Evolutionary conservation across 768 basidiomycete species (phyloP).

Genomic region (Lentinula raphanica): DNA sequence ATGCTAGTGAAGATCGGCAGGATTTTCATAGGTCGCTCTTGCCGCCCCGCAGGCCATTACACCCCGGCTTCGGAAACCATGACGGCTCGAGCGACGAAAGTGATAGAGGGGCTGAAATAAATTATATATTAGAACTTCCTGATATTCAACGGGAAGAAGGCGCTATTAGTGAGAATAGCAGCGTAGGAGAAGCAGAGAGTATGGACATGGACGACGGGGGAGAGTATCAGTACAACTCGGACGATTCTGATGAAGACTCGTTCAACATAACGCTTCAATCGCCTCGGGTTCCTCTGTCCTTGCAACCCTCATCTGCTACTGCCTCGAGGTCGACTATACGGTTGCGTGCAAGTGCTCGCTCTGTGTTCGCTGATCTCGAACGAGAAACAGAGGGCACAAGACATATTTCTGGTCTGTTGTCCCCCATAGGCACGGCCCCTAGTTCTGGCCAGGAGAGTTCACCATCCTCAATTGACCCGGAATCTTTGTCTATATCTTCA

Average conservation of each 20-base stretch:
- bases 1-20: constrained; percentile 26
- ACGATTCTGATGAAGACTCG: constrained; percentile 51
- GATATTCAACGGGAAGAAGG: background rate
- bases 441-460: constrained; percentile 1
- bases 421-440: background rate
- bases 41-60: constrained; percentile 53
- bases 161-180: background rate
- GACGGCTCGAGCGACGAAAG: constrained; percentile 50
- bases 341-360: constrained; percentile 5
- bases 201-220: constrained; percentile 19
- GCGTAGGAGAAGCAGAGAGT: constrained; percentile 10
- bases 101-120: constrained; percentile 5
- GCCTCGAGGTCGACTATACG: constrained; percentile 6
- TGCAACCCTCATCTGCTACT: background rate
- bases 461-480: constrained; percentile 4
- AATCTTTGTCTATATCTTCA: constrained; percentile 1
- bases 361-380: constrained; percentile 3
- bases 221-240: constrained; percentile 21
- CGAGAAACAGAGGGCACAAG: constrained; percentile 1
- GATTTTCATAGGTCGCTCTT: constrained; percentile 71
- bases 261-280: constrained; percentile 67
- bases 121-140: background rate
- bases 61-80: constrained; percentile 50
- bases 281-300: constrained; percentile 33
- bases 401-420: background rate